Conservation (phyloP, 1,284 basidiomycete genomes). For the Apiotrichum mycotoxinovorans region DNA sequence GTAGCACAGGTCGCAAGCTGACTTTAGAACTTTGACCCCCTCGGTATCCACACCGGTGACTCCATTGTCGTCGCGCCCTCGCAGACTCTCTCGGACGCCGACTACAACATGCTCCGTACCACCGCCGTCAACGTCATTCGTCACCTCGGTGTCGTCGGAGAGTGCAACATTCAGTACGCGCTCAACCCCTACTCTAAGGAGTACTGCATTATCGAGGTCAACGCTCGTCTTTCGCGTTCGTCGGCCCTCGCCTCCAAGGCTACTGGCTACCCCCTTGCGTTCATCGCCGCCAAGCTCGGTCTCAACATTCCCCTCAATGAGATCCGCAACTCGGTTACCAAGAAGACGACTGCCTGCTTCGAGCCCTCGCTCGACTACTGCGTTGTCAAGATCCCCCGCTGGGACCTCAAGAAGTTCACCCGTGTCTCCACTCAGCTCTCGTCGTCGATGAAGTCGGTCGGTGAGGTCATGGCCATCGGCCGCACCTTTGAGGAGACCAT, state of each 20-base stretch:
- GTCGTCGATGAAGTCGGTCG: conserved; percentile 97
- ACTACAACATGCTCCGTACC: conserved; percentile 98
- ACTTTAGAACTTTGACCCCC: conserved; percentile 88
- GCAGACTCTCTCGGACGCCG: conserved; percentile 93
- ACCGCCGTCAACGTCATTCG: conserved; percentile 98
- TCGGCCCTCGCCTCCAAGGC: conserved; percentile 98
- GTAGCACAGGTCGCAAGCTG: background rate
- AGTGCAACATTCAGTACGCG: conserved; percentile 98
- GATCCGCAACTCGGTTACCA: conserved; percentile 96
- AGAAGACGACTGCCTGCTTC: conserved; percentile 94
- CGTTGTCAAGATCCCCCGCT: conserved; percentile 97
- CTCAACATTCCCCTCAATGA: conserved; percentile 95
- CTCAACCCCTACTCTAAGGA: conserved; percentile 91
- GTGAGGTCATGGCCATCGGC: conserved; percentile 98
- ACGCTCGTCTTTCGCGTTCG: conserved; percentile 96
- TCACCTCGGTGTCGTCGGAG: conserved; percentile 93
- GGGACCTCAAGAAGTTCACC: conserved; percentile 98
- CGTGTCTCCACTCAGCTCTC: conserved; percentile 82
- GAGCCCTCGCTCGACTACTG: conserved; percentile 97
- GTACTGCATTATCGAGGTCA: conserved; percentile 99
- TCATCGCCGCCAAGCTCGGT: conserved; percentile 97
- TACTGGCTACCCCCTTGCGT: conserved; percentile 95
- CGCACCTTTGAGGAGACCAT: conserved; percentile 97
- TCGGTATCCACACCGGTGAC: conserved; percentile 98
- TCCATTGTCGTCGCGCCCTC: conserved; percentile 99